phyloP scores from a whole-genome alignment of 495 filamentous ascomycete species.

The Podospora australis region DNA sequence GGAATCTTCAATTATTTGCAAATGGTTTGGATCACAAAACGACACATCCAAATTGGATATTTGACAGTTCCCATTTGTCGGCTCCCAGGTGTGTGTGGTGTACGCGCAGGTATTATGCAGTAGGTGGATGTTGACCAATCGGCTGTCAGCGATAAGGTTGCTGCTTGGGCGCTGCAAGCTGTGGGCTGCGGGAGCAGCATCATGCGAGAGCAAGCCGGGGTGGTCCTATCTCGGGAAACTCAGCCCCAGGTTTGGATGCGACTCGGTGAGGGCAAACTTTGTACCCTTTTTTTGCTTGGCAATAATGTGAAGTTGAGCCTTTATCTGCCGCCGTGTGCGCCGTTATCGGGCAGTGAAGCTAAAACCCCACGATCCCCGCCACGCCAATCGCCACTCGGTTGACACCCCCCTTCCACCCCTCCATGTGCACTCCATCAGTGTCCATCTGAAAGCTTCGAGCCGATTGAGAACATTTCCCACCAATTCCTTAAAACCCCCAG shows the following conservation, averaged over 20 bases:
- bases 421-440: too few species aligned
- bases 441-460: background rate
- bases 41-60: slow-evolving; percentile 4
- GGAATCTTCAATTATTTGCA: too few species aligned
- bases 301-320: too few species aligned
- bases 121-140: background rate
- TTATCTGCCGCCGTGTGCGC: background rate
- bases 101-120: slow-evolving; percentile 7
- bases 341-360: slow-evolving; percentile 6
- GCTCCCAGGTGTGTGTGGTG: background rate
- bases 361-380: slow-evolving; percentile 6
- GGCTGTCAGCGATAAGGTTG: slow-evolving; percentile 4
- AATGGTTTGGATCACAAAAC: slow-evolving; percentile 1
- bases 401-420: background rate
- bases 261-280: too few species aligned
- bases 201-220: background rate
- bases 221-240: slow-evolving; percentile 4
- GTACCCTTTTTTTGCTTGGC: too few species aligned
- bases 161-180: background rate
- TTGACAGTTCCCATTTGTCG: background rate
- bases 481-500: background rate
- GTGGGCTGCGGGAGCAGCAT: background rate
- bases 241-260: slow-evolving; percentile 1
- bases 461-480: too few species aligned
- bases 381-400: background rate